Conservation (phyloP, 1,284 basidiomycete species). For the Sparassis latifolia region DNA sequence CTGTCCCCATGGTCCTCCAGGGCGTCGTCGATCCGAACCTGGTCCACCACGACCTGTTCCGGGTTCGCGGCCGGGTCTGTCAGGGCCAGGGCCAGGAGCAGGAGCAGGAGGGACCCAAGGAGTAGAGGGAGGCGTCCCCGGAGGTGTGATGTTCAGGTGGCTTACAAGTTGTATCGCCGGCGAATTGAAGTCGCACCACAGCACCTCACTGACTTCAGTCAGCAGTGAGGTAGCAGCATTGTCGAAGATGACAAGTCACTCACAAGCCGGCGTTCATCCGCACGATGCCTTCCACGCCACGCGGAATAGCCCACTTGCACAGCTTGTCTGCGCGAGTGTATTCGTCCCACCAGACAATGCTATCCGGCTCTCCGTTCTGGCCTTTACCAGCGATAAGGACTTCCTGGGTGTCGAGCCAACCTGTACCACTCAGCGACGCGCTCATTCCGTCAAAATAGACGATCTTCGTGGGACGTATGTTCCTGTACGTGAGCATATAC, state of each 20-base stretch:
- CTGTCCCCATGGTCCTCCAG: not conserved
- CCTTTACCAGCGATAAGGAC: not conserved
- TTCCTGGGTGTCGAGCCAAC: conserved; percentile 1
- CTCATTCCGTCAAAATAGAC: conserved; percentile 3
- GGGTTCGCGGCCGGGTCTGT: not conserved
- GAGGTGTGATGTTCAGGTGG: conserved; percentile 1
- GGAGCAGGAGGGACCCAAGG: not conserved
- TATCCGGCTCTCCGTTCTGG: not conserved
- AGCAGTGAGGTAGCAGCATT: not conserved
- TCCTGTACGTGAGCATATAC: not conserved
- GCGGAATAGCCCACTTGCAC: not conserved
- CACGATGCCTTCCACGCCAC: not conserved
- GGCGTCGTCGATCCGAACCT: not conserved
- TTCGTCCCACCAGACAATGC: not conserved
- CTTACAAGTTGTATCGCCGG: conserved; percentile 1
- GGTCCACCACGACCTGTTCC: not conserved
- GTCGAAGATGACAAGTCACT: not conserved
- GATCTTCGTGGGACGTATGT: not conserved
- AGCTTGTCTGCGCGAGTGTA: not conserved
- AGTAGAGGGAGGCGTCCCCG: not conserved
- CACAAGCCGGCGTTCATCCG: conserved; percentile 2
- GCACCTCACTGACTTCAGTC: not conserved
- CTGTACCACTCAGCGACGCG: not conserved
- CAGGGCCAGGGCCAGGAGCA: not conserved
- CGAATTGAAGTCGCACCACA: conserved; percentile 1